Evolutionary conservation across 768 basidiomycete species (phyloP).

Genomic region (Amanita muscaria): DNA sequence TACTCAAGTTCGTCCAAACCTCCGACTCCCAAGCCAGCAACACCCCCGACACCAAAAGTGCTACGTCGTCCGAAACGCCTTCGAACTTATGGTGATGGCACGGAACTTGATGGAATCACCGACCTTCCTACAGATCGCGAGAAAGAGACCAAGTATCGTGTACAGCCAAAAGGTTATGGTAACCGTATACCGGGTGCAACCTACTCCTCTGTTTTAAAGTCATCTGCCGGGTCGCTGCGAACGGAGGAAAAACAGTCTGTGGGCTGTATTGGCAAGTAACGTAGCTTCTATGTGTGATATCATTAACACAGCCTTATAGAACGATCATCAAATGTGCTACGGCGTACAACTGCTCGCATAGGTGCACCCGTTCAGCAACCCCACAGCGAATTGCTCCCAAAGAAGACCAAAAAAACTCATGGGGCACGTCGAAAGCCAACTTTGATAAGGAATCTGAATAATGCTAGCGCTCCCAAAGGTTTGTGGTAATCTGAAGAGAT

Average conservation of each 20-base stretch:
- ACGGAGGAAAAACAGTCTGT: slow-evolving; percentile 39
- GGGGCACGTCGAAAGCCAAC: slow-evolving; percentile 70
- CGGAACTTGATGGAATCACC: slow-evolving; percentile 82
- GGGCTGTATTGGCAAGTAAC: slow-evolving; percentile 25
- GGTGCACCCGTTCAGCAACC: slow-evolving; percentile 38
- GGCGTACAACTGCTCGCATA: slow-evolving; percentile 45
- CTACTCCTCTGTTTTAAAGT: slow-evolving; percentile 29
- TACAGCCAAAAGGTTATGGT: slow-evolving; percentile 62
- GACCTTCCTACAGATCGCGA: slow-evolving; percentile 84
- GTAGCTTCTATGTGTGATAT: slow-evolving; percentile 13
- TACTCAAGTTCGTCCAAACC: slow-evolving; percentile 44
- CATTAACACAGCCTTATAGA: slow-evolving; percentile 18
- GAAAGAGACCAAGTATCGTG: slow-evolving; percentile 64
- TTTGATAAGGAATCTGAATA: slow-evolving; percentile 78
- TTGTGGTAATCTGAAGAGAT: no score
- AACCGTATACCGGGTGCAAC: slow-evolving; percentile 53
- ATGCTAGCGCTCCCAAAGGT: slow-evolving; percentile 67
- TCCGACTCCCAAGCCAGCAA: slow-evolving; percentile 21
- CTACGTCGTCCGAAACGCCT: slow-evolving; percentile 71
- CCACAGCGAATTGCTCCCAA: slow-evolving; percentile 26
- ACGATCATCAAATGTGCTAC: slow-evolving; percentile 44
- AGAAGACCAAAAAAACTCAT: slow-evolving; percentile 47
- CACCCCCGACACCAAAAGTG: slow-evolving; percentile 49
- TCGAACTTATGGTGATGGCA: slow-evolving; percentile 76
- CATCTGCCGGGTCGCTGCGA: slow-evolving; percentile 44